Percentiles rank a stretch among this genome's conserved stretches.
These are phyloP conservation scores for Sugiyamaella japonica DNA, from an alignment of 1,139 yeast species.

Conservation along the genomic window DNA sequence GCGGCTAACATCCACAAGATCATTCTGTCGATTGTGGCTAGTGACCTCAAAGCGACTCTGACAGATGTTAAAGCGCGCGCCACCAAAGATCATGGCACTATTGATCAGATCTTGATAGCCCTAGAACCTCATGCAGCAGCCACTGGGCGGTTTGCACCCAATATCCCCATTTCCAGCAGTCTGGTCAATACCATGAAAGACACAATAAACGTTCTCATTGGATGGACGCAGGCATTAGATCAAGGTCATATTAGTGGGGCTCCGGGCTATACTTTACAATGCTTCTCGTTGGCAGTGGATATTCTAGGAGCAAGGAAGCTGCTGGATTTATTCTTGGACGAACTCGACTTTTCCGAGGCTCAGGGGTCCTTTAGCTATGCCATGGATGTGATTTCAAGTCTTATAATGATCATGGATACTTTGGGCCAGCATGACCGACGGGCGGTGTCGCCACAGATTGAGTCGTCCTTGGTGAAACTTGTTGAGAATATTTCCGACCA, in stretches of 20 bases:
- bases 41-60: slow-evolving; percentile 31
- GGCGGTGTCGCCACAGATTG: slow-evolving; percentile 7
- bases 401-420: slow-evolving; percentile 23
- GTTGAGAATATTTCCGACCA: slow-evolving; percentile 17
- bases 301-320: slow-evolving; percentile 58
- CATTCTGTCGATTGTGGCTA: slow-evolving; percentile 38
- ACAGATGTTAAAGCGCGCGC: slow-evolving; percentile 23
- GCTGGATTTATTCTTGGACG: slow-evolving; percentile 30
- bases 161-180: slow-evolving; percentile 6
- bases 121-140: slow-evolving; percentile 17
- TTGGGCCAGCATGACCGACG: slow-evolving; percentile 13
- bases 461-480: slow-evolving; percentile 13
- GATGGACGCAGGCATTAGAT: slow-evolving; percentile 33
- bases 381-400: slow-evolving; percentile 29
- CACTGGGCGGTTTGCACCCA: slow-evolving; percentile 13
- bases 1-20: slow-evolving; percentile 42
- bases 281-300: slow-evolving; percentile 50
- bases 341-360: slow-evolving; percentile 31
- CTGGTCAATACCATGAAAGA: slow-evolving; percentile 28
- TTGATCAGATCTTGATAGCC: slow-evolving; percentile 19
- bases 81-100: slow-evolving; percentile 14
- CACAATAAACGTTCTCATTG: slow-evolving; percentile 29
- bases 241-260: slow-evolving; percentile 31
- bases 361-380: slow-evolving; percentile 31
- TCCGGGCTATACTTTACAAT: slow-evolving; percentile 48